Percentiles rank a stretch among this genome's conserved stretches.
Evolutionary conservation across 106 monocot species (phyloP).

Genomic region (Dendrobium nobile): DNA sequence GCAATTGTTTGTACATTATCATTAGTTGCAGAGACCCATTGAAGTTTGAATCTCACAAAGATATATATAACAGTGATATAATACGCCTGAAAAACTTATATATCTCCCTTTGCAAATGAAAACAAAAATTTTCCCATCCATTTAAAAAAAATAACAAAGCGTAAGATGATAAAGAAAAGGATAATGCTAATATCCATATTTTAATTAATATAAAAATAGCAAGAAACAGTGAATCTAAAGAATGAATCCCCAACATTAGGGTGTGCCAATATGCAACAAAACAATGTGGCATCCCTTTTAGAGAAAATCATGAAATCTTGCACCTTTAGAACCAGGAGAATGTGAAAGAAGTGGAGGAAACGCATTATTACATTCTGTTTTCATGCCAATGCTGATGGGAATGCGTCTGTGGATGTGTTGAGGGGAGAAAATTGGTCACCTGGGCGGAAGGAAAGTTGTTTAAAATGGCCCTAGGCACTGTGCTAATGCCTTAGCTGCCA

Average conservation of each 20-base stretch:
- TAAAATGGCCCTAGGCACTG: neutral
- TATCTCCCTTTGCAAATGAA: neutral
- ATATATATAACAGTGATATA: neutral
- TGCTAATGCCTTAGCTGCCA: neutral
- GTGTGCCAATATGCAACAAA: neutral
- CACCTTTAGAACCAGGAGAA: too few relatives aligned
- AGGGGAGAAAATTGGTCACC: too few relatives aligned
- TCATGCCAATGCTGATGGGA: too few relatives aligned
- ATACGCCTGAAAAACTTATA: neutral
- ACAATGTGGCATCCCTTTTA: neutral
- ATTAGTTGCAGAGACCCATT: neutral
- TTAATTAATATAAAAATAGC: neutral
- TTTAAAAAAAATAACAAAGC: neutral
- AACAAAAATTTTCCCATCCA: neutral
- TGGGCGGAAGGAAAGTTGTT: too few relatives aligned
- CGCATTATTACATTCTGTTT: too few relatives aligned
- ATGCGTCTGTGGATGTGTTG: too few relatives aligned
- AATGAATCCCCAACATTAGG: neutral
- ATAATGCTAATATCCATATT: too few relatives aligned
- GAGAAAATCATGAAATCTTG: neutral
- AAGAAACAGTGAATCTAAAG: neutral
- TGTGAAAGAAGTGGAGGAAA: neutral
- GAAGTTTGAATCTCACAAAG: too few relatives aligned
- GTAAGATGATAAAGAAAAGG: neutral
- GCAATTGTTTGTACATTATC: neutral